Percentiles rank a stretch among this genome's conserved stretches.
Evolutionary conservation across 768 basidiomycete genomes (phyloP).

Genomic region (Baorangia bicolor): DNA sequence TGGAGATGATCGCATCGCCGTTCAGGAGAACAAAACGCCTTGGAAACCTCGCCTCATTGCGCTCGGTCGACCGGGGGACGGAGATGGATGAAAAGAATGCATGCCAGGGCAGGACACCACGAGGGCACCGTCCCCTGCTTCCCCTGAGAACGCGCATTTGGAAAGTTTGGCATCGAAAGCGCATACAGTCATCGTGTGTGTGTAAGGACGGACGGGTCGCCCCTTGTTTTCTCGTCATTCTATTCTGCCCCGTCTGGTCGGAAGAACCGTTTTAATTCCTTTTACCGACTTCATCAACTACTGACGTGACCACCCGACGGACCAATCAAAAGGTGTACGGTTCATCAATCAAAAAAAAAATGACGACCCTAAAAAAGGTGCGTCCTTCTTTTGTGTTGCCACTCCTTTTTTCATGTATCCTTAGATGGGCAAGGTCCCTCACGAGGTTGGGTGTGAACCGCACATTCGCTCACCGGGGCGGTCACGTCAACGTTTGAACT

Average conservation of each 20-base stretch:
- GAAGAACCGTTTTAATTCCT: conserved; percentile 10
- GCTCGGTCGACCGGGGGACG: not conserved
- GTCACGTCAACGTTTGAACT: conserved; percentile 16
- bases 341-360: conserved; percentile 8
- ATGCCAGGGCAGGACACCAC: conserved; percentile 24
- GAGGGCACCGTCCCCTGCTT: conserved; percentile 16
- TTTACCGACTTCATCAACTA: not conserved
- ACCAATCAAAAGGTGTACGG: conserved; percentile 1
- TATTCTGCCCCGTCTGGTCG: not conserved
- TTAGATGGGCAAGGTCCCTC: conserved; percentile 11
- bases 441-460: conserved; percentile 13
- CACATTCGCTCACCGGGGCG: conserved; percentile 1
- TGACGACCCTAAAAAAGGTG: conserved; percentile 12
- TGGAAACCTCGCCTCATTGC: conserved; percentile 6
- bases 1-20: conserved; percentile 1
- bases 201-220: not conserved
- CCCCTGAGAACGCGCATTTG: conserved; percentile 20
- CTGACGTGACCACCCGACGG: not conserved
- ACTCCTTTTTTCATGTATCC: conserved; percentile 24
- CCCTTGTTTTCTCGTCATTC: conserved; percentile 14
- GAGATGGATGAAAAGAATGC: conserved; percentile 12
- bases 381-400: conserved; percentile 1
- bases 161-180: conserved; percentile 29
- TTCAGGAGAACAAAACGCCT: conserved; percentile 1
- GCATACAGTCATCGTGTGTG: conserved; percentile 1